Percentiles rank a stretch among this genome's conserved stretches.
phyloP scores from a whole-genome alignment of 1,284 basidiomycete genomes.

The Afroboletus lepidellus region DNA sequence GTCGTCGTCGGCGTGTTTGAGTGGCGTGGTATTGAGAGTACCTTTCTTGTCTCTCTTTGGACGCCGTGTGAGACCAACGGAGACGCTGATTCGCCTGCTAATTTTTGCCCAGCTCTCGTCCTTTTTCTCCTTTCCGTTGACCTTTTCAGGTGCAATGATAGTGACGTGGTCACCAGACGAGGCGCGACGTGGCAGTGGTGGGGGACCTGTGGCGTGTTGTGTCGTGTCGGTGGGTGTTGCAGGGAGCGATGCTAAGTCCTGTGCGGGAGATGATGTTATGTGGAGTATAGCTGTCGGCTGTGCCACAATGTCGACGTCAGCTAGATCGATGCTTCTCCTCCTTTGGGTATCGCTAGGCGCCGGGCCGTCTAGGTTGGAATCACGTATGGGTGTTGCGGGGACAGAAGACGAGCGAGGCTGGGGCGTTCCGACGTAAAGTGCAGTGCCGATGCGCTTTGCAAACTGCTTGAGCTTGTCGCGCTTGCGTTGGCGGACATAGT shows the following conservation, averaged over 20 bases:
- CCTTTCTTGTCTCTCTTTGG: conserved; percentile 24
- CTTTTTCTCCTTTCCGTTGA: conserved; percentile 34
- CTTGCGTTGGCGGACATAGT: conserved; percentile 63
- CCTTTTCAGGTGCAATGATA: conserved; percentile 23
- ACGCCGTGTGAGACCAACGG: conserved; percentile 42
- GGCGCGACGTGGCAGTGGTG: conserved; percentile 6
- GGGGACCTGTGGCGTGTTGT: conserved; percentile 4
- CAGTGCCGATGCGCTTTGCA: conserved; percentile 53
- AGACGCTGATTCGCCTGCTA: conserved; percentile 58
- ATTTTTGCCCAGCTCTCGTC: conserved; percentile 57
- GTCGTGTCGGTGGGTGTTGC: conserved; percentile 16
- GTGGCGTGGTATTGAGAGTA: neutral
- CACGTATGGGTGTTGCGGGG: conserved; percentile 44
- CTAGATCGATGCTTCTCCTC: conserved; percentile 45
- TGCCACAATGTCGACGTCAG: conserved; percentile 25
- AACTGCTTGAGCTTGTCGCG: conserved; percentile 72
- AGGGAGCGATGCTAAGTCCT: conserved; percentile 6
- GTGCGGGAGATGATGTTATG: neutral
- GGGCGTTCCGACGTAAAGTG: conserved; percentile 23
- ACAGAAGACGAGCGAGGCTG: conserved; percentile 49
- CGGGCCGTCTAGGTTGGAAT: conserved; percentile 26
- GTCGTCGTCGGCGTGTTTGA: conserved; percentile 14
- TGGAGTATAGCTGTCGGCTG: conserved; percentile 10
- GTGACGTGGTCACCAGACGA: conserved; percentile 18
- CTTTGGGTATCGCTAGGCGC: conserved; percentile 29